These are phyloP conservation scores for Colletotrichum filicis DNA, from an alignment of 2,329 filamentous ascomycete species.

Conservation along the genomic window DNA sequence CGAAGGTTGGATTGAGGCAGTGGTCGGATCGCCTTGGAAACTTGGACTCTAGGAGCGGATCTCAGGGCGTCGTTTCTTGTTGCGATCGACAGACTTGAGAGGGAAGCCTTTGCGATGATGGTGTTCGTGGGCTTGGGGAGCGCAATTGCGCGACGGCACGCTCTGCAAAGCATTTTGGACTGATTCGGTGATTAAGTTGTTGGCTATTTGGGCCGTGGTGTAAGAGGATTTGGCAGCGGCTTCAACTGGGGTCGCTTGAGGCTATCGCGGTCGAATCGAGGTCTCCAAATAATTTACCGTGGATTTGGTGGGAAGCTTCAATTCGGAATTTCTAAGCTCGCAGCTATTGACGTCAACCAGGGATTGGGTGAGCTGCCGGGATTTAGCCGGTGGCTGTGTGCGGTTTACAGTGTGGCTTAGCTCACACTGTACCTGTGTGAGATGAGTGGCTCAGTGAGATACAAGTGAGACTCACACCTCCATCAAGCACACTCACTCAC, in stretches of 20 bases:
- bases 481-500: background rate
- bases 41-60: background rate
- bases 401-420: background rate
- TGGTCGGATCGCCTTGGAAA: background rate
- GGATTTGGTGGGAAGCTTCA: conserved; percentile 4
- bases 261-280: background rate
- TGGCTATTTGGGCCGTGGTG: too few species aligned
- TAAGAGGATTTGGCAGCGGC: too few species aligned
- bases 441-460: background rate
- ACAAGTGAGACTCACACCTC: background rate
- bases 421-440: background rate
- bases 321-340: conserved; percentile 24
- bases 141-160: conserved; percentile 34
- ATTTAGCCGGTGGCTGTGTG: background rate
- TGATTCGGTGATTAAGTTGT: background rate
- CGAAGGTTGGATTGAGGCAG: background rate
- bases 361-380: background rate
- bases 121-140: conserved; percentile 13
- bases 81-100: conserved; percentile 57
- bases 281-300: background rate
- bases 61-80: conserved; percentile 39
- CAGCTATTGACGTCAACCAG: conserved; percentile 18
- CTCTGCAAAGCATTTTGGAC: conserved; percentile 32
- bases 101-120: conserved; percentile 15
- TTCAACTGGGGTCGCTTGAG: background rate